These are phyloP conservation scores for Ogataea neopini DNA, from an alignment of 805 yeast genomes.

Conservation along the genomic window DNA sequence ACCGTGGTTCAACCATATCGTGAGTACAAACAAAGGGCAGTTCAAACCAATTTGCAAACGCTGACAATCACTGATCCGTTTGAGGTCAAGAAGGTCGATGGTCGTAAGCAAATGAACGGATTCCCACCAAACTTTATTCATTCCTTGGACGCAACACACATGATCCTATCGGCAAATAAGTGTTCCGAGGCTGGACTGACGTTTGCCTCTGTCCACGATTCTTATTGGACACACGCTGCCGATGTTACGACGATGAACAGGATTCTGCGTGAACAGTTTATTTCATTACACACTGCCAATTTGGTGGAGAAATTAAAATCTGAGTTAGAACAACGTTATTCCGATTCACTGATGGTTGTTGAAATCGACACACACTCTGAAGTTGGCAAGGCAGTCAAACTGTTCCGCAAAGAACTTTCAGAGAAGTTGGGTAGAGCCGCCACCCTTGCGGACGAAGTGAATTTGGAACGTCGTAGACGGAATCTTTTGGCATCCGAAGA, in stretches of 20 bases:
- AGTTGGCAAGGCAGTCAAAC: slow-evolving; percentile 50
- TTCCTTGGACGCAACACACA: slow-evolving; percentile 95
- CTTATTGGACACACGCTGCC: slow-evolving; percentile 96
- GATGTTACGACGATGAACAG: slow-evolving; percentile 74
- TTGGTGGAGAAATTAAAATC: slow-evolving; percentile 66
- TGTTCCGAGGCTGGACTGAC: slow-evolving; percentile 65
- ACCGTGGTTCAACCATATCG: slow-evolving; percentile 98
- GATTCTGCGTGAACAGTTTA: slow-evolving; percentile 74
- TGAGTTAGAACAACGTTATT: slow-evolving; percentile 83
- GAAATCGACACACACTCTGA: slow-evolving; percentile 53
- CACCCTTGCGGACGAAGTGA: slow-evolving; percentile 72
- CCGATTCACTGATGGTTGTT: slow-evolving; percentile 63
- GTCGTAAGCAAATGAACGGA: slow-evolving; percentile 87
- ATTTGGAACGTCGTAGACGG: slow-evolving; percentile 65
- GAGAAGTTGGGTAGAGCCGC: slow-evolving; percentile 53
- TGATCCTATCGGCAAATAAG: slow-evolving; percentile 83
- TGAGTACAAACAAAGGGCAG: slow-evolving; percentile 58
- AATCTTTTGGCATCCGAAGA: slow-evolving; percentile 52
- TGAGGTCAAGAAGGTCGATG: slow-evolving; percentile 75
- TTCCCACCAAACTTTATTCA: slow-evolving; percentile 96
- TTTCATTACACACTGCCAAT: slow-evolving; percentile 72
- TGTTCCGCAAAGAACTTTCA: slow-evolving; percentile 50
- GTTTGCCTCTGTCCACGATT: slow-evolving; percentile 96
- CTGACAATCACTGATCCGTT: slow-evolving; percentile 89
- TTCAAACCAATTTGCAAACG: slow-evolving; percentile 83